Percentiles rank a stretch among this genome's conserved stretches.
These are phyloP conservation scores for Annulohypoxylon moriforme DNA, from an alignment of 495 filamentous ascomycete species.

Conservation along the genomic window DNA sequence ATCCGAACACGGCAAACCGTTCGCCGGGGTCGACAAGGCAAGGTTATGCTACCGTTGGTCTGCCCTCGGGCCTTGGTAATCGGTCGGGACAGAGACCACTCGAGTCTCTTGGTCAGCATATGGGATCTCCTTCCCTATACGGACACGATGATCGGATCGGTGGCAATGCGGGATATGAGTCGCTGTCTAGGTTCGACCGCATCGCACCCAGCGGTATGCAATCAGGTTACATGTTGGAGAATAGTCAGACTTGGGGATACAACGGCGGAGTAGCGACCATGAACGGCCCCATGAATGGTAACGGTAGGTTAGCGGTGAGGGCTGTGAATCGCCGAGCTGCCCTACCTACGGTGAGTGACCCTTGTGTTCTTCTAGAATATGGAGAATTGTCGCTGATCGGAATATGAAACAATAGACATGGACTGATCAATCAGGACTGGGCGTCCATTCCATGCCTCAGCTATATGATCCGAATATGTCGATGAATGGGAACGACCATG, in stretches of 20 bases:
- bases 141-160: conserved; percentile 58
- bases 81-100: conserved; percentile 69
- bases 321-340: conserved; percentile 56
- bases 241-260: conserved; percentile 64
- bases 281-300: conserved; percentile 61
- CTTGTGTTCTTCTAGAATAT: conserved; percentile 41
- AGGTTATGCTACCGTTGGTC: conserved; percentile 60
- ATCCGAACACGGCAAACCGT: conserved; percentile 49
- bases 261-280: conserved; percentile 59
- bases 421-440: conserved; percentile 59
- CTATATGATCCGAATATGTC: conserved; percentile 48
- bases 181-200: conserved; percentile 65
- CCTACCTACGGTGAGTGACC: conserved; percentile 59
- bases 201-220: conserved; percentile 51
- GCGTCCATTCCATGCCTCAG: conserved; percentile 54
- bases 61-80: conserved; percentile 70
- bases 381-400: conserved; percentile 15
- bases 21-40: conserved; percentile 58
- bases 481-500: conserved; percentile 52
- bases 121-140: conserved; percentile 63
- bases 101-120: conserved; percentile 52
- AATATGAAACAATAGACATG: conserved; percentile 53
- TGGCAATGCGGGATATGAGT: conserved; percentile 66
- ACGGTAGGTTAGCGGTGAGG: conserved; percentile 57
- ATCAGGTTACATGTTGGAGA: conserved; percentile 56